Evolutionary conservation across 495 filamentous ascomycete species (phyloP).

Genomic region (Antarctomyces pellizariae): DNA sequence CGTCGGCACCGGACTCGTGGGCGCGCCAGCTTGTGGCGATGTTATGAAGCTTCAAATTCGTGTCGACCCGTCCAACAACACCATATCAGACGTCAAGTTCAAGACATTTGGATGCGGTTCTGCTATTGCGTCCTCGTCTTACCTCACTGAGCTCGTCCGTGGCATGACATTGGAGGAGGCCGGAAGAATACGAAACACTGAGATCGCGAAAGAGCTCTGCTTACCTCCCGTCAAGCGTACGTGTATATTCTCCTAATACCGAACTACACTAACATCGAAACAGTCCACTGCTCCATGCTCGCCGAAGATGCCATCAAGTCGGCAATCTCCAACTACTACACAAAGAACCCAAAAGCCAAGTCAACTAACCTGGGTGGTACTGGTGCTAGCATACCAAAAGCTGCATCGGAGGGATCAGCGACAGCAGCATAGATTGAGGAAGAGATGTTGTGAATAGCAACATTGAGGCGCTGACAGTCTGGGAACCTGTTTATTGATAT

Average conservation of each 20-base stretch:
- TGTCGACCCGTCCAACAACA: constrained; percentile 71
- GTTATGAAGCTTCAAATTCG: constrained; percentile 99
- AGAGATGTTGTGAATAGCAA: too few relatives aligned
- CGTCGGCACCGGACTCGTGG: constrained; percentile 93
- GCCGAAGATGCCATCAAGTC: constrained; percentile 98
- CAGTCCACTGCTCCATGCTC: constrained; percentile 96
- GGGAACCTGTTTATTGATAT: too few relatives aligned
- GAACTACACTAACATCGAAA: constrained; percentile 1
- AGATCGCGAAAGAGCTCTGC: constrained; percentile 93
- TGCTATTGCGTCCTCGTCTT: constrained; percentile 77
- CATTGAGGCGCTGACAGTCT: too few relatives aligned
- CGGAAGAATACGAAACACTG: constrained; percentile 74
- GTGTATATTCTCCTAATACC: constrained; percentile 12
- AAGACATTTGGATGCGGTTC: constrained; percentile 97
- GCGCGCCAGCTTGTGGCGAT: constrained; percentile 62
- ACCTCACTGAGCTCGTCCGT: constrained; percentile 75
- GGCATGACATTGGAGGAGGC: constrained; percentile 96
- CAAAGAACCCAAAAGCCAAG: constrained; percentile 66
- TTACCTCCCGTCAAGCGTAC: constrained; percentile 81
- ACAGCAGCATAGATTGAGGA: too few relatives aligned
- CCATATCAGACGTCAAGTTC: constrained; percentile 86
- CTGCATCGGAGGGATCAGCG: too few relatives aligned
- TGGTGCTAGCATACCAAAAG: constrained; percentile 28
- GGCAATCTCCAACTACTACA: constrained; percentile 95
- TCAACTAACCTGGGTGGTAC: constrained; percentile 55